Base-by-base conservation (phyloP, 495 filamentous ascomycete species). In the Aspergillus egyptiacus region DNA sequence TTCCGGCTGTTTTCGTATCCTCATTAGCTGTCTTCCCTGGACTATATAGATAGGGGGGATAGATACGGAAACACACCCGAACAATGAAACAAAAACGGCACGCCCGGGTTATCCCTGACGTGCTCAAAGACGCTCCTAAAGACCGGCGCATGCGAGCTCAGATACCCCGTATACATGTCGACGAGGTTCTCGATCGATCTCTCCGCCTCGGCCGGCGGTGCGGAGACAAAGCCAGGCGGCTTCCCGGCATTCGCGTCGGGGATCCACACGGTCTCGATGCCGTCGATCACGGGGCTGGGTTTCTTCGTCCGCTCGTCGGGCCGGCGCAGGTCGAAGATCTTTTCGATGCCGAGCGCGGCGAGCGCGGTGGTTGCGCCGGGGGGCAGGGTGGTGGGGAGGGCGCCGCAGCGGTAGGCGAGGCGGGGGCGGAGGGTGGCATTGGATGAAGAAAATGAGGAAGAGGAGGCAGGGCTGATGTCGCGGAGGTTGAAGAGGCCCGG, bases 271-370 rank as follows among this genome's bases (percentile, higher is more conserved):
- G 74, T 71, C 15, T 70, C 55, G 32, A 74, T 71, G 1, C 75
- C 79, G 6, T 46, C 50, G 28, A 63, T 65, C 31, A 56, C 56
- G 2, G 57, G 61, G 27, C 58, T 60, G 42, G 75, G 78, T 17
- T 56, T 65, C 24, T 67, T 42, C 23, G 50, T 50, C 11, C 65
- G 55, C 47, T 77, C 65, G 17, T 76, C 65, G 52, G 84, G 76
- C 2, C 81, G 82, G 28, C 86, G 80, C 6, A 89, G 67, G 60
- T 89, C 83, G 52, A 78, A 87, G 31, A 87, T 73, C 24, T 74
- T 71, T 13, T 67, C 74, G 53, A 89, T 78, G 5, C 75, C 72
- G 8, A 88, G 63, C 5, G 58, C 51, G 41, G 38, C 51, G 31
- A 89, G 66, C 11, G 66, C 64, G 3, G 54, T 45, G 3, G 78